Conservation (phyloP, 2,329 filamentous ascomycete species). For the Dendryphion nanum region DNA sequence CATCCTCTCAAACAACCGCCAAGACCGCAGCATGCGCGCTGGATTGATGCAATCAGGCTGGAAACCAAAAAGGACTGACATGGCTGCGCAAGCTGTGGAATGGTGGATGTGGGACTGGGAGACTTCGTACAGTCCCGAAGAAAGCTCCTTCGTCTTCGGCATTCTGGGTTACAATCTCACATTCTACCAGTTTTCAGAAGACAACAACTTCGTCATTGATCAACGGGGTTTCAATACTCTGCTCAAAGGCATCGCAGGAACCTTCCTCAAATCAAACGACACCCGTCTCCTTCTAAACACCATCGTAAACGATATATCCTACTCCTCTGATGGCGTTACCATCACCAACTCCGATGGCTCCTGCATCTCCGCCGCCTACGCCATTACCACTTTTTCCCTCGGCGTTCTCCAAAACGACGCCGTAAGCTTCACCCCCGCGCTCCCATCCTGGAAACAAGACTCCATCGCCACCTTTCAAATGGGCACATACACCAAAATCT, state of each 20-base stretch:
- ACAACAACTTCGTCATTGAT: slow-evolving; percentile 62
- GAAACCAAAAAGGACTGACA: slow-evolving; percentile 58
- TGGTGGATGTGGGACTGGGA: slow-evolving; percentile 64
- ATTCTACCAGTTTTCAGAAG: slow-evolving; percentile 61
- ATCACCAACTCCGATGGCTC: slow-evolving; percentile 54
- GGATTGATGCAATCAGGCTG: slow-evolving; percentile 61
- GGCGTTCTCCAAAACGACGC: slow-evolving; percentile 65
- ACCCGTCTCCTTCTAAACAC: slow-evolving; percentile 58
- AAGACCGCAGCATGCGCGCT: slow-evolving; percentile 60
- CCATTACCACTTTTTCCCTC: slow-evolving; percentile 66
- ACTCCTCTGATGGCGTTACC: slow-evolving; percentile 53
- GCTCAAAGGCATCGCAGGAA: slow-evolving; percentile 56
- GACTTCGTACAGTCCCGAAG: slow-evolving; percentile 56
- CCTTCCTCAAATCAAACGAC: slow-evolving; percentile 58
- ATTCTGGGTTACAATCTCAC: slow-evolving; percentile 59
- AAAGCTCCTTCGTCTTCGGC: slow-evolving; percentile 56
- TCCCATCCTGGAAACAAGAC: slow-evolving; percentile 64
- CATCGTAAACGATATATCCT: slow-evolving; percentile 55
- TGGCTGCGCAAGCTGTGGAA: slow-evolving; percentile 59
- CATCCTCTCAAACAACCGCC: slow-evolving; percentile 58
- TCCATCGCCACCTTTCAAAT: slow-evolving; percentile 65
- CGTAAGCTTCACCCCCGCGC: slow-evolving; percentile 56
- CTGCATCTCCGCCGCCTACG: slow-evolving; percentile 61
- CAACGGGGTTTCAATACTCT: slow-evolving; percentile 61
- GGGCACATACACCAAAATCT: slow-evolving; percentile 73